Evolutionary conservation across 306 rosid species (phyloP), one percentile per base, ranked within the genome.

Genomic region (Quercus agrifolia): DNA sequence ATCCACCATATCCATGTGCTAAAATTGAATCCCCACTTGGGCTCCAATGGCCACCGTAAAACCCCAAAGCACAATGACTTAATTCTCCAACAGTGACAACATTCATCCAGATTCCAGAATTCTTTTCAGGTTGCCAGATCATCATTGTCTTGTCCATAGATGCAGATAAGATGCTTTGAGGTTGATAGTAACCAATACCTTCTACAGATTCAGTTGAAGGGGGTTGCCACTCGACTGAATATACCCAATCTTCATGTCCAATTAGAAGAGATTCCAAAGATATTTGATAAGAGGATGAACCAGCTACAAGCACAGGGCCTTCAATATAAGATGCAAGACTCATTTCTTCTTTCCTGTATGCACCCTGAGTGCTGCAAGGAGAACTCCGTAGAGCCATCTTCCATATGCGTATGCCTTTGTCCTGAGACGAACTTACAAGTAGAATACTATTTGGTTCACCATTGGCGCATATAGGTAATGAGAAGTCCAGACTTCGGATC

Each of bases 91-190:
- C 99, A 55, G 97, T 95, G 52, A 95, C 99, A 70, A 92, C 98
- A 83, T 95, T 95, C 96, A 93, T 93, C 99, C 99, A 95, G 81
- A 95, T 91, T 38, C 98, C 99, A 80, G 97, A 90, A 67, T 88
- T 91, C 79, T 69, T 85, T 81, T 95, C 99, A 57, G 99, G 99
- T 83, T 95, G 91, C 99, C 98, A 95, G 74, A 95, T 86, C 99
- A 95, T 95, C 99, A 95, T 93, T 74, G 99, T 90, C 90, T 95
- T 95, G 95, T 93, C 99, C 97, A 95, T 95, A 17, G 99, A 95
- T 83, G 99, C 97, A 79, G 99, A 95, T 75, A 95, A 89, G 81
- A 95, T 90, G 88, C 98, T 88, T 70, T 85, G 96, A 64, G 92
- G 92, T 83, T 95, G 99, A 81, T 81, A 79, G 83, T 78, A 86